Conservation (phyloP, 2,329 filamentous ascomycete species). For the Phialophora tarda region DNA sequence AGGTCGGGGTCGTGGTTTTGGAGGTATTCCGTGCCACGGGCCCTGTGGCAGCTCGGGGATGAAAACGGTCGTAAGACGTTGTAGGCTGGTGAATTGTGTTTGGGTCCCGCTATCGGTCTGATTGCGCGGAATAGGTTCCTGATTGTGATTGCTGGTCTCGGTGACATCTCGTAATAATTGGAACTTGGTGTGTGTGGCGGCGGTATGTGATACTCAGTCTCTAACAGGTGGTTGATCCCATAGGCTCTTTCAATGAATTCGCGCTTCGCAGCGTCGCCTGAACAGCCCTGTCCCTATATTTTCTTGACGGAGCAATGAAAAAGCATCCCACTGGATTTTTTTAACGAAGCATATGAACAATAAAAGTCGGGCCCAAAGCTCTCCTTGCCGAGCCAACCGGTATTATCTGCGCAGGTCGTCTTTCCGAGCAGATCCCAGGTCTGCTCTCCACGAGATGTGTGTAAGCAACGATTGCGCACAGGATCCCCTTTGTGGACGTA, state of each 20-base stretch:
- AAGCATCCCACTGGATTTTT: neutral
- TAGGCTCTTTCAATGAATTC: neutral
- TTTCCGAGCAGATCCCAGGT: too few species aligned
- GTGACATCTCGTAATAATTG: neutral
- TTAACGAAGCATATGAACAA: neutral
- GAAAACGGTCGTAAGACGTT: constrained; percentile 35
- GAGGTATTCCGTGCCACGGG: constrained; percentile 40
- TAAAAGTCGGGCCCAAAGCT: neutral
- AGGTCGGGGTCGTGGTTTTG: constrained; percentile 45
- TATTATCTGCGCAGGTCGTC: too few species aligned
- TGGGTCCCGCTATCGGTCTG: neutral
- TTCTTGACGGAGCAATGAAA: neutral
- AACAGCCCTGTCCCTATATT: neutral
- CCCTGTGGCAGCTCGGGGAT: constrained; percentile 32
- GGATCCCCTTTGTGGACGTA: neutral
- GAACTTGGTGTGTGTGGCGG: neutral
- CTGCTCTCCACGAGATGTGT: neutral
- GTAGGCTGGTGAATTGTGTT: neutral
- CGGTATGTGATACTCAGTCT: neutral
- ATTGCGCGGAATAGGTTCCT: neutral
- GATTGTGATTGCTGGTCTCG: neutral
- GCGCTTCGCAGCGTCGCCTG: neutral
- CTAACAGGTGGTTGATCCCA: neutral
- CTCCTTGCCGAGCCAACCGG: neutral
- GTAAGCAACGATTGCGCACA: neutral